Conservation (phyloP, 371 early-diverging fungal species). For the Phascolomyces articulosus region DNA sequence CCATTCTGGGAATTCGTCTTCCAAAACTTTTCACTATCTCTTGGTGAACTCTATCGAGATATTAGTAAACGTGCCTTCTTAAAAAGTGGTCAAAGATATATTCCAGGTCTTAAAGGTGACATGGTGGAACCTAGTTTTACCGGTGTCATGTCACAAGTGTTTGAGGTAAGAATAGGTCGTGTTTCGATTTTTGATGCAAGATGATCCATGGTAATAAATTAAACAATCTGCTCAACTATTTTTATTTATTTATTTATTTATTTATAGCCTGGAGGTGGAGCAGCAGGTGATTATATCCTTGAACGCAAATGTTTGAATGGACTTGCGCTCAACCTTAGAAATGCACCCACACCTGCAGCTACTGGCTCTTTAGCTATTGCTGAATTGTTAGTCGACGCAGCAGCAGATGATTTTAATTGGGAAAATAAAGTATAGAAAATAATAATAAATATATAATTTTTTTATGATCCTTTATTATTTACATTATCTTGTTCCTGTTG, state of each 20-base stretch:
- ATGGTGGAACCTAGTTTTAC: slow-evolving; percentile 55
- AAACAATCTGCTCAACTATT: too few relatives aligned
- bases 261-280: slow-evolving; percentile 35
- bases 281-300: slow-evolving; percentile 49
- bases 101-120: slow-evolving; percentile 40
- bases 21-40: slow-evolving; percentile 41
- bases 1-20: slow-evolving; percentile 43
- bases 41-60: slow-evolving; percentile 51
- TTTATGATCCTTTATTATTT: not conserved
- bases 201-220: not conserved
- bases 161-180: slow-evolving; percentile 34
- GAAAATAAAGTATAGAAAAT: slow-evolving; percentile 1
- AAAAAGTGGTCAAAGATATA: slow-evolving; percentile 36
- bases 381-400: slow-evolving; percentile 44
- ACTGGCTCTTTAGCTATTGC: slow-evolving; percentile 50
- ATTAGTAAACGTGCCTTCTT: slow-evolving; percentile 48
- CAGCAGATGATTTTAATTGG: slow-evolving; percentile 48
- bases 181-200: too few relatives aligned
- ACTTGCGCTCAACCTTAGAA: slow-evolving; percentile 43
- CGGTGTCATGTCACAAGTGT: slow-evolving; percentile 54
- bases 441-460: not conserved
- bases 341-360: slow-evolving; percentile 53
- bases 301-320: slow-evolving; percentile 51
- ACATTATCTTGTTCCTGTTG: not conserved
- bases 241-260: not conserved